A percentile compares a stretch with the other conserved stretches of the same genome.
Conservation (phyloP, 1,284 basidiomycete genomes). For the Marasmius sp. region DNA sequence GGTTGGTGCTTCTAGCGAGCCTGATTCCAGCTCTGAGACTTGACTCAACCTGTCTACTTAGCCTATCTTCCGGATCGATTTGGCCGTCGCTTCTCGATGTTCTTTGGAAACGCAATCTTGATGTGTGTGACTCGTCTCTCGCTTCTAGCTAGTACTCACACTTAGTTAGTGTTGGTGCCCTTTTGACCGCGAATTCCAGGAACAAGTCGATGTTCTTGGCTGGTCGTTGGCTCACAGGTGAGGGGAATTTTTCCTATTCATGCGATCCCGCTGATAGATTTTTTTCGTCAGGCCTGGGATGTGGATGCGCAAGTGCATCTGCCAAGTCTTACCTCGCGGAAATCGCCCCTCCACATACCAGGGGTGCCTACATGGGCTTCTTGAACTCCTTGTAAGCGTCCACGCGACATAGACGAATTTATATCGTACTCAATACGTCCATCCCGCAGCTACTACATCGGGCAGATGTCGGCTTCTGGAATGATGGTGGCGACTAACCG, state of each 20-base stretch:
- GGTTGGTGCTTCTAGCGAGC: constrained; percentile 24
- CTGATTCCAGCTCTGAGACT: neutral
- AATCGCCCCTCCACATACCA: constrained; percentile 47
- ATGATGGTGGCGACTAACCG: constrained; percentile 54
- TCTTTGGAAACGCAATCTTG: constrained; percentile 45
- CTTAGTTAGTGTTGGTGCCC: constrained; percentile 39
- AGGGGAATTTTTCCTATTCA: neutral
- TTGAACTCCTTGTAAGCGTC: constrained; percentile 44
- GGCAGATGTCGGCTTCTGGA: constrained; percentile 47
- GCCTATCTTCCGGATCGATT: constrained; percentile 50
- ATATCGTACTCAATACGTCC: too few relatives aligned
- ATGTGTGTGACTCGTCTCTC: constrained; percentile 32
- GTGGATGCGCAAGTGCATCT: constrained; percentile 42
- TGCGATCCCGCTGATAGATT: neutral
- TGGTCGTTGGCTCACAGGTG: constrained; percentile 50
- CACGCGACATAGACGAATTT: too few relatives aligned
- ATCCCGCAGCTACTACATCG: constrained; percentile 46
- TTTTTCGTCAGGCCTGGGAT: constrained; percentile 31
- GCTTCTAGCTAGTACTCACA: neutral
- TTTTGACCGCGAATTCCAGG: constrained; percentile 47
- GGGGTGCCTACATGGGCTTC: constrained; percentile 53
- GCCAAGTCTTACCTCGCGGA: constrained; percentile 55
- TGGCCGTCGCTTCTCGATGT: constrained; percentile 55
- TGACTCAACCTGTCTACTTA: constrained; percentile 12
- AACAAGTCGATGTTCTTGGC: constrained; percentile 34